Evolutionary conservation across 2,329 filamentous ascomycete genomes (phyloP).

Genomic region (Alternaria novae-zelandiae): DNA sequence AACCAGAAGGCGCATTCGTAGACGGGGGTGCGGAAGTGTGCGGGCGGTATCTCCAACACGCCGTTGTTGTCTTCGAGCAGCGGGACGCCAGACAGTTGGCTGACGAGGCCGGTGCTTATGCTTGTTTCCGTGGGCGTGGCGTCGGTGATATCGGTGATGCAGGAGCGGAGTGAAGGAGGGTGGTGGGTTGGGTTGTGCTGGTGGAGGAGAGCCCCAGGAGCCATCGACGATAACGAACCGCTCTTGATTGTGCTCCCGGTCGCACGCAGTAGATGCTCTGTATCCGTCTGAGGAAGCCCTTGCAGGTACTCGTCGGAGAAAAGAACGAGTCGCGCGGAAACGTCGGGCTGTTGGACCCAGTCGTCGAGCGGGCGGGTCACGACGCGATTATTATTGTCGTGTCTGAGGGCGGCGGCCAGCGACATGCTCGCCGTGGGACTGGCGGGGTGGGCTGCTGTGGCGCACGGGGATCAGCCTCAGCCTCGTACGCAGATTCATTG

Average conservation of each 20-base stretch:
- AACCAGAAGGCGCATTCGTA: slow-evolving; percentile 47
- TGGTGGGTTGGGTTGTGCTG: slow-evolving; percentile 27
- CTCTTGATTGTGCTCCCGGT: slow-evolving; percentile 11
- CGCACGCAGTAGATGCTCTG: slow-evolving; percentile 18
- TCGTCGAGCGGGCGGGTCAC: slow-evolving; percentile 27
- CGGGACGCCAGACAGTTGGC: slow-evolving; percentile 26
- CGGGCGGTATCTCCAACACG: slow-evolving; percentile 27
- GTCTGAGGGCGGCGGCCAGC: slow-evolving; percentile 26
- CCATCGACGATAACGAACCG: slow-evolving; percentile 44
- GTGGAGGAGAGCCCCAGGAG: slow-evolving; percentile 35
- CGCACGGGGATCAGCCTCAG: slow-evolving; percentile 24
- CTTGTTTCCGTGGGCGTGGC: slow-evolving; percentile 35
- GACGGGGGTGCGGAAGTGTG: slow-evolving; percentile 12
- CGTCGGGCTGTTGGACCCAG: slow-evolving; percentile 36
- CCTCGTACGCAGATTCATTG: slow-evolving; percentile 6
- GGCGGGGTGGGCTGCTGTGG: slow-evolving; percentile 22
- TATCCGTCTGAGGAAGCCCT: slow-evolving; percentile 15
- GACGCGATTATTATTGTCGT: slow-evolving; percentile 28
- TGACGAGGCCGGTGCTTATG: slow-evolving; percentile 33
- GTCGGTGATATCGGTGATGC: slow-evolving; percentile 27
- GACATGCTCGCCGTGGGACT: slow-evolving; percentile 19
- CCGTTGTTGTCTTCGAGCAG: slow-evolving; percentile 39
- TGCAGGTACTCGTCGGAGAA: slow-evolving; percentile 18
- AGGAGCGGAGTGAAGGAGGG: slow-evolving; percentile 36
- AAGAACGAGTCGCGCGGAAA: slow-evolving; percentile 35